phyloP scores from a whole-genome alignment of 805 yeast genomes.

The Nakazawaea anatomiae region DNA sequence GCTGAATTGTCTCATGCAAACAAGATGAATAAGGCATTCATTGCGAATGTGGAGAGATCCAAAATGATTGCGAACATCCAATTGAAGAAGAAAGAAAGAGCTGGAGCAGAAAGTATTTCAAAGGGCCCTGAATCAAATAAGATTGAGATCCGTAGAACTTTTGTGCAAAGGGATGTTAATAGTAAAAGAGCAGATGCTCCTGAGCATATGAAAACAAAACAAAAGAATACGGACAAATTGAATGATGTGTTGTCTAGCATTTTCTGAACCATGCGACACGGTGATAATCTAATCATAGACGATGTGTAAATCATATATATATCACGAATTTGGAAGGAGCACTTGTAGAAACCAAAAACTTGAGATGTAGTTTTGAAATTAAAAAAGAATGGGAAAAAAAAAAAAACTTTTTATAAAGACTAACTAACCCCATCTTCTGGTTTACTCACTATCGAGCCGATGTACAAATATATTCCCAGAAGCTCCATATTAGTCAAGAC shows the following conservation, averaged over 20 bases:
- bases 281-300: too few relatives aligned
- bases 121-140: slow-evolving; percentile 19
- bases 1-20: slow-evolving; percentile 87
- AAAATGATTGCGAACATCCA: slow-evolving; percentile 72
- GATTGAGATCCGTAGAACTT: slow-evolving; percentile 45
- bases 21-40: slow-evolving; percentile 77
- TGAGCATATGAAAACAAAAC: slow-evolving; percentile 33
- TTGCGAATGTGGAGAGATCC: slow-evolving; percentile 78
- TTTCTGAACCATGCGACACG: slow-evolving; percentile 24
- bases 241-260: slow-evolving; percentile 47
- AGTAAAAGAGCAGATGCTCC: slow-evolving; percentile 64
- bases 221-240: slow-evolving; percentile 30
- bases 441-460: not conserved
- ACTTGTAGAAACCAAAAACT: not conserved
- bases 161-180: slow-evolving; percentile 65
- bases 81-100: slow-evolving; percentile 35
- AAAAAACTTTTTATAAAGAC: not conserved
- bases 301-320: too few relatives aligned
- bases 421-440: not conserved
- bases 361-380: not conserved
- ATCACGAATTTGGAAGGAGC: too few relatives aligned
- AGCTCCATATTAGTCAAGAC: not conserved
- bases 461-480: not conserved
- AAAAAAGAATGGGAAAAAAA: not conserved
- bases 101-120: slow-evolving; percentile 13